Base-by-base conservation (phyloP, 2,329 filamentous ascomycete species). In the Nemania diffusa region DNA sequence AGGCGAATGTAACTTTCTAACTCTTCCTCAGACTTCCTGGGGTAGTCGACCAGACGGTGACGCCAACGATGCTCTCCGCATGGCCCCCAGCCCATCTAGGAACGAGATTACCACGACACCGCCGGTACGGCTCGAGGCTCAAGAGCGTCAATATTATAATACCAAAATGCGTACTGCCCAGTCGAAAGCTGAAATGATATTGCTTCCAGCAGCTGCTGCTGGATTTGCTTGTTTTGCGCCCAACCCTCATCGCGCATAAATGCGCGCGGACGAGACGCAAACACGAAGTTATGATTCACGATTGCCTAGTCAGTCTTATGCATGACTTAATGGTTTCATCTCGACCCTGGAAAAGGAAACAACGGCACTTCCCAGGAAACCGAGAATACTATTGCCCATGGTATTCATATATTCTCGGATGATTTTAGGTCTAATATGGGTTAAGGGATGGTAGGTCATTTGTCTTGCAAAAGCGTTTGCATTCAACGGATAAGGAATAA, bases 41-140 rank as follows among this genome's bases (percentile, higher is more conserved):
- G 94, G 94, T 77, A 97, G 93, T 81, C 91, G 94, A 80, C 92
- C 93, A 74, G 94, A 96, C 74, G 94, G 93, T 77, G 94, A 97
- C 80, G 87, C 91, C 73, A 92, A 97, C 80, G 91, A 97, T 79
- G 87, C 86, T 70, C 85, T 89, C 73, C 90, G 91, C 76, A 89
- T 92, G 83, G 87, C 81, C 44, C 82, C 79, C 34, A 79, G 81
- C 42, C 84, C 84, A 17, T 77, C 68, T 52, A 76, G 74, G 57
- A 79, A 77, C 70, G 75, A 80, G 58, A 80, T 75, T 67, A 74
- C 81, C 69, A 71, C 75, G 26, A 80, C 77, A 6, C 79, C 79
- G 37, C 34, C 34, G 48, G 70, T 75, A 22, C 76, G 78, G 7
- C 69, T 74, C 5, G 77, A 77, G 57, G 76, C 79, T 59, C 71